Base-by-base conservation (phyloP, 306 rosid genomes). In the Quercus dentata region DNA sequence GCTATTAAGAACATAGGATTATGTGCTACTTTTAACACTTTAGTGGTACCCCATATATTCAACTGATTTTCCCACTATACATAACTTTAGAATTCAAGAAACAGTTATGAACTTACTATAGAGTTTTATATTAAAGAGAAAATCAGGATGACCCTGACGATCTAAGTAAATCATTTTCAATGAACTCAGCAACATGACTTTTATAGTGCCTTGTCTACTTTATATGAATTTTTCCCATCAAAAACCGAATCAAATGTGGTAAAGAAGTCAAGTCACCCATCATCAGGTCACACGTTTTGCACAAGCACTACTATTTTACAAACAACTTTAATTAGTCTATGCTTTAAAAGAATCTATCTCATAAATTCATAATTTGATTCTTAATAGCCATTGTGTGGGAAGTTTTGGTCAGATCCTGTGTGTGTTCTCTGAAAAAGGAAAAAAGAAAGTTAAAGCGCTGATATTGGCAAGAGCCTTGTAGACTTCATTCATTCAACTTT, bases 371-470 rank as follows among this genome's bases (percentile, higher is more conserved):
- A 46, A 41, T 61, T 46, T n/a, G 41, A 75, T 75, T 30, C 17
- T 62, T 65, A 15, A 46, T 44, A 38, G 71, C 23, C 27, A 62
- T 62, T 62, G 49, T 62, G 49, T 62, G 44, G 49, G 70, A 59
- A 75, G 33, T 41, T 75, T 23, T 62, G 44, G 46, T n/a, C 77
- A 75, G 57, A 75, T 61, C 54, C 35, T 75, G 61, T 44, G 59
- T 46, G 23, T 75, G 19, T 21, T 55, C 33, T 19, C 14, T 74
- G 21, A n/a, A 21, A 56, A 21, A 12, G 4, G 4, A 74, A 56
- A 11, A 54, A 31, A 5, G 27, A 31, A 33, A 33, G 38, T 74
- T 31, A 31, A 31, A n/a, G 2, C 15, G 31, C 77, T 18, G 10
- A 18, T 19, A 56, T 28, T 23, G 17, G 19, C 49, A 23, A 41